Conservation (phyloP, 108 stramenopile genomes). For the Cyclotella choctawhatcheeana region DNA sequence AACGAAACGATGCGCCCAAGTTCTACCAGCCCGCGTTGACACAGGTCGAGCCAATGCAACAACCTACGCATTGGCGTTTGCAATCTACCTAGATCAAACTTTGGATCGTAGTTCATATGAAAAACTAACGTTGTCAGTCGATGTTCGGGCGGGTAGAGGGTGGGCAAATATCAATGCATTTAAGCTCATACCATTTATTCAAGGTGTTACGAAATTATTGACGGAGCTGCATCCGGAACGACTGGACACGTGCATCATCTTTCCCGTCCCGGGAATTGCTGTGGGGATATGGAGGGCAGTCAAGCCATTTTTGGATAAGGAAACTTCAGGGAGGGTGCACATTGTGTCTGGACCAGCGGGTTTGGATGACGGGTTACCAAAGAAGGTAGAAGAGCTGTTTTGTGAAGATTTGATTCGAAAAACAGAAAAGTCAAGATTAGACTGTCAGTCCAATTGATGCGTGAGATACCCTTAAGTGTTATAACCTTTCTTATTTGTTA, state of each 20-base stretch:
- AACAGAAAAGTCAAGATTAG: constrained; percentile 31
- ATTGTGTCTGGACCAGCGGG: constrained; percentile 59
- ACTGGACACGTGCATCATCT: constrained; percentile 54
- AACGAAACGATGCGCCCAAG: constrained; percentile 47
- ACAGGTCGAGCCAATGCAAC: constrained; percentile 51
- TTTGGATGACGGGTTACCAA: constrained; percentile 48
- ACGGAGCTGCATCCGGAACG: constrained; percentile 57
- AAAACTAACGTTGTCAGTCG: constrained; percentile 59
- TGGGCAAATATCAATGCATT: constrained; percentile 66
- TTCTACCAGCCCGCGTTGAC: constrained; percentile 68
- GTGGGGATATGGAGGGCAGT: constrained; percentile 61
- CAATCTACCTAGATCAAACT: constrained; percentile 63
- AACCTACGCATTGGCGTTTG: constrained; percentile 61
- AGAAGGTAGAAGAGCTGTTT: constrained; percentile 44
- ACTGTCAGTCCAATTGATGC: neutral
- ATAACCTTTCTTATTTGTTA: too few relatives aligned
- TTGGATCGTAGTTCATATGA: constrained; percentile 59
- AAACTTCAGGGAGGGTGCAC: constrained; percentile 43
- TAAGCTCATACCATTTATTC: constrained; percentile 63
- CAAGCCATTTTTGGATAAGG: constrained; percentile 50
- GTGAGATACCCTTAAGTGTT: too few relatives aligned
- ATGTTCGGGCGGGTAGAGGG: constrained; percentile 68
- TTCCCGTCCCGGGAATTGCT: constrained; percentile 61
- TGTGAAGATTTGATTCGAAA: constrained; percentile 50
- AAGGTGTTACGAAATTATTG: constrained; percentile 40